phyloP scores from a whole-genome alignment of 2,329 filamentous ascomycete genomes.

The Xylariaceae sp. region DNA sequence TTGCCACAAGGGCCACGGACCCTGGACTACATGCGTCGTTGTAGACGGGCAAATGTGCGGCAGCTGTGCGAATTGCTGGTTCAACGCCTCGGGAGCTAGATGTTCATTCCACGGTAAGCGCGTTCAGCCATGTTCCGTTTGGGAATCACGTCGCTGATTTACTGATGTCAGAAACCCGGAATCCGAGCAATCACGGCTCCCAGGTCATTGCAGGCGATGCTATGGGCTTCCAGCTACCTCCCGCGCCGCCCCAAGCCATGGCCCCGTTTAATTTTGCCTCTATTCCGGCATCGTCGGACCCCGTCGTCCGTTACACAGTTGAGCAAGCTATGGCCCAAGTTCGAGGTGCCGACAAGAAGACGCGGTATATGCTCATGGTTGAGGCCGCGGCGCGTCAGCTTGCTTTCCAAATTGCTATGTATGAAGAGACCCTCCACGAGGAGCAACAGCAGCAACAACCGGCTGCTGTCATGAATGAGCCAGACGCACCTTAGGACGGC shows the following conservation, averaged over 20 bases:
- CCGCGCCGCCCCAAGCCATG: slow-evolving; percentile 31
- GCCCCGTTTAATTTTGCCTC: slow-evolving; percentile 33
- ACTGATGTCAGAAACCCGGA: slow-evolving; percentile 42
- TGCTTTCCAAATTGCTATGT: slow-evolving; percentile 49
- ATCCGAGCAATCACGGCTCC: slow-evolving; percentile 36
- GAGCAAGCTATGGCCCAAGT: slow-evolving; percentile 46
- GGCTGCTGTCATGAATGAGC: slow-evolving; percentile 28
- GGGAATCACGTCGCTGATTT: slow-evolving; percentile 2
- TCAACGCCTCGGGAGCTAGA: slow-evolving; percentile 56
- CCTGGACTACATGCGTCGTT: slow-evolving; percentile 57
- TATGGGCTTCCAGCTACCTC: slow-evolving; percentile 30
- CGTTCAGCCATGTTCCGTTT: not conserved
- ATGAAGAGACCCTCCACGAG: slow-evolving; percentile 40
- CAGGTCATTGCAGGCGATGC: slow-evolving; percentile 32
- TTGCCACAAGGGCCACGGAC: slow-evolving; percentile 57
- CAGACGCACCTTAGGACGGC: slow-evolving; percentile 25
- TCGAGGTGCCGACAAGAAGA: slow-evolving; percentile 40
- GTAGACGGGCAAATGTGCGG: slow-evolving; percentile 58
- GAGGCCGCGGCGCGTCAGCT: slow-evolving; percentile 53
- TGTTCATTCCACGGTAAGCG: slow-evolving; percentile 57
- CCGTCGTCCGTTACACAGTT: slow-evolving; percentile 41
- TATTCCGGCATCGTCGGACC: slow-evolving; percentile 34
- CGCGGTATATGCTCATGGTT: slow-evolving; percentile 48
- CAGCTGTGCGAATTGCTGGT: slow-evolving; percentile 61
- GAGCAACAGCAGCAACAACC: slow-evolving; percentile 28